phyloP scores from a whole-genome alignment of 176 grass and related monocot genomes.

The Oryza meridionalis region DNA sequence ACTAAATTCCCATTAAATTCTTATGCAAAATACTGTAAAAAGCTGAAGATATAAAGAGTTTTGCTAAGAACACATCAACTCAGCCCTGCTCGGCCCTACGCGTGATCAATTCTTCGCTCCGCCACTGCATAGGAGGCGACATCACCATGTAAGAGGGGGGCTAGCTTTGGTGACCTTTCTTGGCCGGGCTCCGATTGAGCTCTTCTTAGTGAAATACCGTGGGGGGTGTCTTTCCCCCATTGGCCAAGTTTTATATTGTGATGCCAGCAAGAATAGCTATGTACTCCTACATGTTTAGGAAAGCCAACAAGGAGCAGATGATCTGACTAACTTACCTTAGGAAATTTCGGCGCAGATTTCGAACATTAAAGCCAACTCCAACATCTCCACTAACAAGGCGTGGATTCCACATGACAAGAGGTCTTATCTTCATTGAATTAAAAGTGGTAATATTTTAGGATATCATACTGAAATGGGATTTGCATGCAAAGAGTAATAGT shows the following conservation, averaged over 20 bases:
- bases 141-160: too few species aligned
- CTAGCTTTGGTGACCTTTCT: too few species aligned
- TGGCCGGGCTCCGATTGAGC: too few species aligned
- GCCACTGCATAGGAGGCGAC: too few species aligned
- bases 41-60: too few species aligned
- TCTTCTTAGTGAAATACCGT: too few species aligned
- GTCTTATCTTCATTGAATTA: conserved; percentile 78
- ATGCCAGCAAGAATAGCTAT: neutral
- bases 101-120: too few species aligned
- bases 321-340: conserved; percentile 59
- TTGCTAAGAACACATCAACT: too few species aligned
- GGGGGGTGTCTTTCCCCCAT: too few species aligned
- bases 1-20: too few species aligned
- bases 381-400: conserved; percentile 93
- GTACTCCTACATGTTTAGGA: neutral
- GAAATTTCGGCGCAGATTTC: conserved; percentile 82
- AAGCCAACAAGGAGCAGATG: conserved; percentile 7
- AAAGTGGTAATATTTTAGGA: conserved; percentile 42
- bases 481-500: neutral
- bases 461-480: conserved; percentile 17
- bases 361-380: conserved; percentile 95
- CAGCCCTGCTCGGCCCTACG: too few species aligned
- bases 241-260: neutral
- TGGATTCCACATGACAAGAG: conserved; percentile 98
- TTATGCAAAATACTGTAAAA: too few species aligned